These are phyloP conservation scores for Oleoguttula mirabilis DNA, from an alignment of 495 filamentous ascomycete species.

Conservation along the genomic window DNA sequence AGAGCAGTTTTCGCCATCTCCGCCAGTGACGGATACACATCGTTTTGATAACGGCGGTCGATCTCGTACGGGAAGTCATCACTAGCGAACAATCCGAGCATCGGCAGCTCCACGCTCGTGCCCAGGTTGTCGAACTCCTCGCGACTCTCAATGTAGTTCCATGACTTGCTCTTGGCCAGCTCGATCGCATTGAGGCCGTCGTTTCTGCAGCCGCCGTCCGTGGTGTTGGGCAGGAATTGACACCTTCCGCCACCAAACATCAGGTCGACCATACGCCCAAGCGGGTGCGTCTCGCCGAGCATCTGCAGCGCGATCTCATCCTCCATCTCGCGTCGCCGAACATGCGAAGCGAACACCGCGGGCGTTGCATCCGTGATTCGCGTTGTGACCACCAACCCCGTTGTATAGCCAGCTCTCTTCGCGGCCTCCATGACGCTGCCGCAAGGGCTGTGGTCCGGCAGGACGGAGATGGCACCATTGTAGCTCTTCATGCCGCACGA, in stretches of 20 bases:
- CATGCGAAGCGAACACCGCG: slow-evolving; percentile 87
- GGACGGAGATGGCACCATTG: slow-evolving; percentile 85
- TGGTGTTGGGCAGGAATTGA: slow-evolving; percentile 76
- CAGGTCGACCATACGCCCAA: slow-evolving; percentile 78
- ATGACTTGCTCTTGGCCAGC: slow-evolving; percentile 62
- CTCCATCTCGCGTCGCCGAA: slow-evolving; percentile 62
- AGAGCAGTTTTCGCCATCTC: slow-evolving; percentile 85
- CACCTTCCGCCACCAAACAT: slow-evolving; percentile 88
- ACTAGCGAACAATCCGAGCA: slow-evolving; percentile 76
- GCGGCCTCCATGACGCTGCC: slow-evolving; percentile 93
- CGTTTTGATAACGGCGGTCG: slow-evolving; percentile 64
- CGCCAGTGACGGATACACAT: slow-evolving; percentile 75
- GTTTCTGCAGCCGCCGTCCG: slow-evolving; percentile 59
- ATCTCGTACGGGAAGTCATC: slow-evolving; percentile 85
- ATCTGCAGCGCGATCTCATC: slow-evolving; percentile 88
- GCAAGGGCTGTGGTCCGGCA: slow-evolving; percentile 74
- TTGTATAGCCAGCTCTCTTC: slow-evolving; percentile 79
- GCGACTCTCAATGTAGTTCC: slow-evolving; percentile 61
- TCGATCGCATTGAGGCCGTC: slow-evolving; percentile 58
- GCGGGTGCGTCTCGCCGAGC: slow-evolving; percentile 62
- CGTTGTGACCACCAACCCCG: slow-evolving; percentile 89
- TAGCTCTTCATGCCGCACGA: slow-evolving; percentile 87
- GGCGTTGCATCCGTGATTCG: slow-evolving; percentile 96
- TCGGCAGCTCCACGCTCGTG: slow-evolving; percentile 59
- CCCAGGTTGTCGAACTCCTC: slow-evolving; percentile 72